A percentile compares a stretch with the other conserved stretches of the same genome.
phyloP scores from a whole-genome alignment of 768 basidiomycete species.

The Sporobolomyces phaffii region DNA sequence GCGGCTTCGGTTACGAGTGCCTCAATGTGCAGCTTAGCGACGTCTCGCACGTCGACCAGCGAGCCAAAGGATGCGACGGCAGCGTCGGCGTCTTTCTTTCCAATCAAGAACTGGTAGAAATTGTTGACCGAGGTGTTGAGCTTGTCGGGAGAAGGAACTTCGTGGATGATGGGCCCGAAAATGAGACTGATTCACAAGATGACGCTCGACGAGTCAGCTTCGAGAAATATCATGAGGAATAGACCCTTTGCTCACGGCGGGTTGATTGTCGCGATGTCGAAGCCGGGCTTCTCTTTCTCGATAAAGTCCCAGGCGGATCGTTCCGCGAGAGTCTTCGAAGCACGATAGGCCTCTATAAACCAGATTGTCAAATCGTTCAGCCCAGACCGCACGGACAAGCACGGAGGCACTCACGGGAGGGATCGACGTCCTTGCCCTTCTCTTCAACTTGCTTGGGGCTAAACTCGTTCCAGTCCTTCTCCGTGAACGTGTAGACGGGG shows the following conservation, averaged over 20 bases:
- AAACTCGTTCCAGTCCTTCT: conserved; percentile 59
- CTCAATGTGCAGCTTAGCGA: conserved; percentile 45
- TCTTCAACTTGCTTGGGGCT: conserved; percentile 52
- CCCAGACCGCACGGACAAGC: background rate
- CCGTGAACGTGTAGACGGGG: conserved; percentile 40
- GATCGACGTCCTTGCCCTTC: conserved; percentile 52
- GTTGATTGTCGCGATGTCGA: conserved; percentile 55
- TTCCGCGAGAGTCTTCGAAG: conserved; percentile 64
- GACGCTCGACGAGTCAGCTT: background rate
- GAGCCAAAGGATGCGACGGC: conserved; percentile 19
- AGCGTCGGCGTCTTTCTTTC: conserved; percentile 33
- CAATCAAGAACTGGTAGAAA: conserved; percentile 37
- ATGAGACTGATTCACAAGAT: conserved; percentile 43
- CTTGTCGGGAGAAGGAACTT: conserved; percentile 44
- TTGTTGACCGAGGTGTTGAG: conserved; percentile 46
- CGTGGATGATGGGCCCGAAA: conserved; percentile 48
- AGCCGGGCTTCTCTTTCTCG: conserved; percentile 49
- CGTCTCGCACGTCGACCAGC: conserved; percentile 49
- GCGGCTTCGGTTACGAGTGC: conserved; percentile 41
- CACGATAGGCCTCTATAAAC: conserved; percentile 52
- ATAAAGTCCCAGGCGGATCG: conserved; percentile 56
- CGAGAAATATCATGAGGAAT: background rate
- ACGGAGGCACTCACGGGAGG: background rate
- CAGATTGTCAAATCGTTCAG: background rate
- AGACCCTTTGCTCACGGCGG: conserved; percentile 53